A percentile compares a stretch with the other conserved stretches of the same genome.
Evolutionary conservation across 352 stramenopile species (phyloP).

Genomic region (Globisporangium megalacanthum): DNA sequence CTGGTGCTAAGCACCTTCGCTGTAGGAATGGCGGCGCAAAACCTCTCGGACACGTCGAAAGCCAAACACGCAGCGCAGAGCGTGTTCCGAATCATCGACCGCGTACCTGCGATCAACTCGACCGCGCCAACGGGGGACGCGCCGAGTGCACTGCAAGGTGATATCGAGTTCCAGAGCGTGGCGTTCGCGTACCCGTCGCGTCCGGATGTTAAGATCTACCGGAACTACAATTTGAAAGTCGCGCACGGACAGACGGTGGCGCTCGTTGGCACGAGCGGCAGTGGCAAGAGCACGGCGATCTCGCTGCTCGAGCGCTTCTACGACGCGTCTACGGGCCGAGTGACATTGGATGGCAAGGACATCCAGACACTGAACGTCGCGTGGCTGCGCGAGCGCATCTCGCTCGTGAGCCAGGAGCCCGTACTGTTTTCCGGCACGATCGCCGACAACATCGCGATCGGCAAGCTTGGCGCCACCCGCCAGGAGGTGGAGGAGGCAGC

Average conservation of each 20-base stretch:
- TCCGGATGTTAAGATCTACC: constrained; percentile 13
- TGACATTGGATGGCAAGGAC: constrained; percentile 20
- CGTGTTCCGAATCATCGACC: constrained; percentile 56
- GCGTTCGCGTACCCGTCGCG: constrained; percentile 24
- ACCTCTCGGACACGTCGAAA: constrained; percentile 26
- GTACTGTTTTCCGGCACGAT: constrained; percentile 43
- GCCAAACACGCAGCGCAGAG: constrained; percentile 20
- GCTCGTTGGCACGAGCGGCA: constrained; percentile 18
- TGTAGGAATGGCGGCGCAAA: constrained; percentile 25
- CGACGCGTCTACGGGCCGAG: constrained; percentile 14
- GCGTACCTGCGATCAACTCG: constrained; percentile 15
- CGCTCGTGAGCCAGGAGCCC: constrained; percentile 55
- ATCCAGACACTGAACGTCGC: constrained; percentile 17
- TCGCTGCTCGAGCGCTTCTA: constrained; percentile 29
- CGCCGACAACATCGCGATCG: constrained; percentile 48
- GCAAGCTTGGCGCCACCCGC: constrained; percentile 5
- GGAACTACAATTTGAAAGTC: constrained; percentile 17
- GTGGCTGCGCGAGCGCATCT: constrained; percentile 23
- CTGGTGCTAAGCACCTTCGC: constrained; percentile 31
- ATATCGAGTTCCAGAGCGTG: constrained; percentile 18
- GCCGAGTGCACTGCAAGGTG: constrained; percentile 5
- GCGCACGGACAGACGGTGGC: constrained; percentile 23
- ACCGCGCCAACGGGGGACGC: background rate
- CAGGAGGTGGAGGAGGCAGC: constrained; percentile 73
- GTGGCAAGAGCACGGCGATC: constrained; percentile 27